Evolutionary conservation across 306 rosid species (phyloP), one percentile per base, ranked within the genome.

Genomic region (Dryas alaskensis): DNA sequence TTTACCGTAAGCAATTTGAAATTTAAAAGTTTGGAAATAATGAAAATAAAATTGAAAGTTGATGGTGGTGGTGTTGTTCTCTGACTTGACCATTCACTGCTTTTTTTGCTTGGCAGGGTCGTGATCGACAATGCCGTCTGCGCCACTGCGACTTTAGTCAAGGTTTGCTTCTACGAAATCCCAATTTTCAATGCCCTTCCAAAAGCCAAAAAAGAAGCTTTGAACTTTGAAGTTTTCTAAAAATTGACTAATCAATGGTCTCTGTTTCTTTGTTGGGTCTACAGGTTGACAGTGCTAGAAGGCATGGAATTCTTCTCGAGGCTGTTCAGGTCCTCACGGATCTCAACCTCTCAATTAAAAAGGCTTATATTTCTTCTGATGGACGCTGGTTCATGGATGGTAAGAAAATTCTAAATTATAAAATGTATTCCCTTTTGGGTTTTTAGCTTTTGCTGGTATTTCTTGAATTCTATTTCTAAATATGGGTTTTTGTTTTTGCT

Each of bases 381-480:
- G 99, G 96, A 48, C 85, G 67, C 46, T 94, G 99, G 99, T 92
- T 90, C 92, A 94, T 94, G 99, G 96, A 89, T 84, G 99, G 99
- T 94, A 78, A 69, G 86, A 65, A 57, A 4, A 53, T 27, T 9
- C 22, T 2, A 37, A 58, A 13, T 6, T 22, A 8, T 51, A 10
- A 17, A 10, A 31, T 0, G 37, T 31, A 19, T 12, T 22, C 9
- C 52, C 75, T 25, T 54, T 58, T 40, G 7, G 46, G 42, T 72
- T 40, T 58, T 45, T 14, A 55, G 47, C 7, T 3, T 46, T 61
- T 49, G 42, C 11, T 19, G 39, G 60, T 19, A 55, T 69, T 47
- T 59, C 25, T 22, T 70, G 22, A n/a, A 49, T 39, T 52, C 62
- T 66, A 14, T 42, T 75, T 70, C 59, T 61, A 47, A 78, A 16